Conservation (phyloP, 2,329 filamentous ascomycete genomes). For the Cryphonectria carpinicola region DNA sequence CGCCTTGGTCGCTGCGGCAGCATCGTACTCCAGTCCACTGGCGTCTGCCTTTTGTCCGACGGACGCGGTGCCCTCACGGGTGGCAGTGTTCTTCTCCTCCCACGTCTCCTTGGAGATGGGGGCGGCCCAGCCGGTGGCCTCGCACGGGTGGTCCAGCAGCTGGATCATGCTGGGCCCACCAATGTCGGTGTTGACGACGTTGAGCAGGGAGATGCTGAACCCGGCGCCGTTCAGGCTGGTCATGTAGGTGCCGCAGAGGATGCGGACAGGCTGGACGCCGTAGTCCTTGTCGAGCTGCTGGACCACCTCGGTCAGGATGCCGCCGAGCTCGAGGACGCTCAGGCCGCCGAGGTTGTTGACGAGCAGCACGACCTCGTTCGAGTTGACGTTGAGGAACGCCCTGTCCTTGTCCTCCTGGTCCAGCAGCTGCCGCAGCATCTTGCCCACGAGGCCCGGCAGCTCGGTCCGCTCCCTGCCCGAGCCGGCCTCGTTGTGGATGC, state of each 20-base stretch:
- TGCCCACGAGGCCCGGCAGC: constrained; percentile 59
- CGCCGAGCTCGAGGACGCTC: constrained; percentile 72
- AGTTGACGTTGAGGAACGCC: constrained; percentile 68
- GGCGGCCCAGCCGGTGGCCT: constrained; percentile 72
- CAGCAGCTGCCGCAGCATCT: constrained; percentile 72
- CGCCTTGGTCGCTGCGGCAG: constrained; percentile 50
- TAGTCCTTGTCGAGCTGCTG: constrained; percentile 62
- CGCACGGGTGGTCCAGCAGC: constrained; percentile 69
- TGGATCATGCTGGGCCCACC: constrained; percentile 66
- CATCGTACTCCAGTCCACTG: constrained; percentile 59
- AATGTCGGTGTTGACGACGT: constrained; percentile 63
- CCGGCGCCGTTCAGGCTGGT: constrained; percentile 77
- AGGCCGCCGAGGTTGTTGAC: constrained; percentile 79
- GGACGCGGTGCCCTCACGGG: constrained; percentile 45
- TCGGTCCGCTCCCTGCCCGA: constrained; percentile 56
- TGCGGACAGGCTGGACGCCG: constrained; percentile 64
- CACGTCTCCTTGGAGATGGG: constrained; percentile 67
- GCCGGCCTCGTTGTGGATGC: constrained; percentile 74
- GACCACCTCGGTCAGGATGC: constrained; percentile 70
- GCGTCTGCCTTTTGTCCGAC: constrained; percentile 41
- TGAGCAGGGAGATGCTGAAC: constrained; percentile 74
- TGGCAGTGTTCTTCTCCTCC: constrained; percentile 57
- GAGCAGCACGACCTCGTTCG: constrained; percentile 68
- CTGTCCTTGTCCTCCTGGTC: constrained; percentile 69
- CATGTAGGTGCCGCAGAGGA: constrained; percentile 75